A percentile compares a stretch with the other conserved stretches of the same genome.
Conservation (phyloP, 208 protist genomes). For the Strigomonas culicis region DNA sequence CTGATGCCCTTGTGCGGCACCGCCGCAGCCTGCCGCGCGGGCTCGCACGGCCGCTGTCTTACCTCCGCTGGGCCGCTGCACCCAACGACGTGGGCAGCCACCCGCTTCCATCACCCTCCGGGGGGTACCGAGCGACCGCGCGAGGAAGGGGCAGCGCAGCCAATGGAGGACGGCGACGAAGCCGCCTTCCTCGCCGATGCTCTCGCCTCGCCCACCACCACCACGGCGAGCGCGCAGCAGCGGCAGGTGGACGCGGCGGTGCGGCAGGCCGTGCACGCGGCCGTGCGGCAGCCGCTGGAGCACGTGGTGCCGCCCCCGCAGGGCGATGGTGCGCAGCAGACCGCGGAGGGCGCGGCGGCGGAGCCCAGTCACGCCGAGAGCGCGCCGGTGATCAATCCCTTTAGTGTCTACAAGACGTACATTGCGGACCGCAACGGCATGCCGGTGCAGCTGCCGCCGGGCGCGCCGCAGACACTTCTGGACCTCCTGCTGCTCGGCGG, state of each 20-base stretch:
- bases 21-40: not conserved
- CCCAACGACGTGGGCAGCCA: no score
- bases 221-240: conserved; percentile 19
- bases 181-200: conserved; percentile 6
- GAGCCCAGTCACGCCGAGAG: not conserved
- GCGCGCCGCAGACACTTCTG: conserved; percentile 39
- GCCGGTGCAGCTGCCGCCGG: conserved; percentile 47
- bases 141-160: not conserved
- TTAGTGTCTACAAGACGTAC: conserved; percentile 41
- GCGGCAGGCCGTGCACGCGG: conserved; percentile 6
- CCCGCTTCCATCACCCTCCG: not conserved
- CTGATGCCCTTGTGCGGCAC: no score
- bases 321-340: not conserved
- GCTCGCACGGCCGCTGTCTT: no score
- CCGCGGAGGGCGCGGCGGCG: not conserved
- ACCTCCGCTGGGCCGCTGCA: no score
- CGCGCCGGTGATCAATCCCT: not conserved
- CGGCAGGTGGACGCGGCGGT: conserved; percentile 18
- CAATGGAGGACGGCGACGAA: not conserved
- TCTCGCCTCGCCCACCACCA: conserved; percentile 2
- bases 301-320: not conserved
- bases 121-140: not conserved
- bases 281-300: not conserved
- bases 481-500: conserved; percentile 52
- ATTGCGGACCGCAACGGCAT: conserved; percentile 75